Evolutionary conservation across 2,329 filamentous ascomycete genomes (phyloP).

Genomic region (Verticillium dahliae): DNA sequence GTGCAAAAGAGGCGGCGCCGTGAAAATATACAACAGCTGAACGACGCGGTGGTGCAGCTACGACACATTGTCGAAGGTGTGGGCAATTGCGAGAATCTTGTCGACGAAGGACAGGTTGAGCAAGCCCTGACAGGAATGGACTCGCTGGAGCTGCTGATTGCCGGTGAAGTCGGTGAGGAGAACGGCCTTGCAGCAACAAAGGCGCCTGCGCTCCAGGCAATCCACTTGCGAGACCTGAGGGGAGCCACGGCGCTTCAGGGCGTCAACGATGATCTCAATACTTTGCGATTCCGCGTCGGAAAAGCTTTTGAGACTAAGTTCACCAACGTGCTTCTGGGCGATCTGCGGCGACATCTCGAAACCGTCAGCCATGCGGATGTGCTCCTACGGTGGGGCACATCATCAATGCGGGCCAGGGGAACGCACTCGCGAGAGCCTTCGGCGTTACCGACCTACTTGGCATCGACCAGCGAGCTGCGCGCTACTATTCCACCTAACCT

Average conservation of each 20-base stretch:
- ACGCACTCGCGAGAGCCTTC: constrained; percentile 60
- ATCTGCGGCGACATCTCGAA: constrained; percentile 75
- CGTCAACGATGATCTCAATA: constrained; percentile 68
- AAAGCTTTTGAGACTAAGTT: constrained; percentile 81
- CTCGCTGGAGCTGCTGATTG: constrained; percentile 70
- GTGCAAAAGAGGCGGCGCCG: constrained; percentile 74
- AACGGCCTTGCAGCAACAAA: constrained; percentile 18
- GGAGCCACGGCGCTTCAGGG: constrained; percentile 74
- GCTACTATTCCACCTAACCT: constrained; percentile 64
- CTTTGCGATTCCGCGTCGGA: constrained; percentile 74
- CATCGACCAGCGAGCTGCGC: constrained; percentile 64
- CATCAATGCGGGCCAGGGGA: constrained; percentile 66
- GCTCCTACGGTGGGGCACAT: constrained; percentile 75
- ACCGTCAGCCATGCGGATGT: constrained; percentile 66
- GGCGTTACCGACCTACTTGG: constrained; percentile 71
- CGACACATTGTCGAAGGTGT: constrained; percentile 71
- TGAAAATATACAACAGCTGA: constrained; percentile 78
- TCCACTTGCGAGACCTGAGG: constrained; percentile 60
- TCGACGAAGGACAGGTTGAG: constrained; percentile 79
- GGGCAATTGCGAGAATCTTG: constrained; percentile 68
- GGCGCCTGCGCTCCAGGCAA: constrained; percentile 17
- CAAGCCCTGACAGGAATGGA: constrained; percentile 73
- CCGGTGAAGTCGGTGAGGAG: constrained; percentile 53
- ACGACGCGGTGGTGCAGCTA: constrained; percentile 77
- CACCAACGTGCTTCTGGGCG: constrained; percentile 67